Conservation (phyloP, 257 asterid species). For the Solanum neorickii region DNA sequence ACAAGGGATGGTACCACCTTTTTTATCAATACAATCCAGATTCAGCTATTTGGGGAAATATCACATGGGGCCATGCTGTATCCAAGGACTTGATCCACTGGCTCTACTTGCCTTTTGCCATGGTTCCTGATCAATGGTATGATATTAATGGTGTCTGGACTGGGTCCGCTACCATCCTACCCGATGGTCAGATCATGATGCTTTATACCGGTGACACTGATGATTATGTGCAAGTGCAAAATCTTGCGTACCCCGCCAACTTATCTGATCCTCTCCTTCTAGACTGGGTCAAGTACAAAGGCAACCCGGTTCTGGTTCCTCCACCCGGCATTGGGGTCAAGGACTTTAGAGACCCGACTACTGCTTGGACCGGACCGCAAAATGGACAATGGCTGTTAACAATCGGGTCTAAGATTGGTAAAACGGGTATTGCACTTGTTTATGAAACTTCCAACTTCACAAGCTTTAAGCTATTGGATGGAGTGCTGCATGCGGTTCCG, state of each 20-base stretch:
- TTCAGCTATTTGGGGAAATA: slow-evolving; percentile 70
- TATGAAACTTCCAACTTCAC: slow-evolving; percentile 53
- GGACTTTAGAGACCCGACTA: slow-evolving; percentile 79
- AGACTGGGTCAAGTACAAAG: slow-evolving; percentile 56
- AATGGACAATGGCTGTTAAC: slow-evolving; percentile 52
- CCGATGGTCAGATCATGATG: slow-evolving; percentile 57
- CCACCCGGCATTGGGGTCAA: slow-evolving; percentile 58
- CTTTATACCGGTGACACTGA: slow-evolving; percentile 61
- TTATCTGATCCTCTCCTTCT: slow-evolving; percentile 65
- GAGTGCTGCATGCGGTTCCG: slow-evolving; percentile 40
- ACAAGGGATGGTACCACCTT: slow-evolving; percentile 83
- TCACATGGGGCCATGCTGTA: slow-evolving; percentile 85
- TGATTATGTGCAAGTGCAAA: slow-evolving; percentile 62
- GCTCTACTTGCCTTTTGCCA: slow-evolving; percentile 57
- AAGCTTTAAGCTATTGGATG: slow-evolving; percentile 29
- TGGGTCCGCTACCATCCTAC: slow-evolving; percentile 76
- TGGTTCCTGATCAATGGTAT: slow-evolving; percentile 65
- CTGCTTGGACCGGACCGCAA: slow-evolving; percentile 61
- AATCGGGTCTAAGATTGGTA: slow-evolving; percentile 51
- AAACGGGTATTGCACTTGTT: slow-evolving; percentile 51
- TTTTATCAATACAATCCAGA: slow-evolving; percentile 88
- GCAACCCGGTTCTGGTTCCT: slow-evolving; percentile 61
- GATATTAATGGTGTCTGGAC: slow-evolving; percentile 86
- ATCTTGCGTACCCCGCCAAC: slow-evolving; percentile 69
- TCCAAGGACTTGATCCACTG: slow-evolving; percentile 69